Percentiles rank a stretch among this genome's conserved stretches.
These are phyloP conservation scores for Spergularia azorica DNA, from an alignment of 179 eudicot genomes.

Conservation along the genomic window DNA sequence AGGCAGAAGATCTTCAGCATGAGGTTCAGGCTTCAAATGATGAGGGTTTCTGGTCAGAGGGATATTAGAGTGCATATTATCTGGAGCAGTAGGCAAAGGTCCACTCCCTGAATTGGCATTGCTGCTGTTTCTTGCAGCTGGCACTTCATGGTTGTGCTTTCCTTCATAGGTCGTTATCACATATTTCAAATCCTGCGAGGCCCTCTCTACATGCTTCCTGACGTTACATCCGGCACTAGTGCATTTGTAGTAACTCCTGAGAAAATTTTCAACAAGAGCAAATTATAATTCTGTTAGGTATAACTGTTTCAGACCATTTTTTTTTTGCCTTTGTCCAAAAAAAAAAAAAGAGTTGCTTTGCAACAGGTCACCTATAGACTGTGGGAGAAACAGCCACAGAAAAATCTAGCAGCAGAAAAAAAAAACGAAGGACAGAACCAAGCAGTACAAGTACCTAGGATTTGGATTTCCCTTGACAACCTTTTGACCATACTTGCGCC, in stretches of 20 bases:
- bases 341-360: too few species aligned
- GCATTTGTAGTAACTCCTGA: conserved; percentile 82
- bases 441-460: conserved; percentile 38
- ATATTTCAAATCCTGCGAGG: conserved; percentile 51
- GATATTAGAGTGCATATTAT: conserved; percentile 28
- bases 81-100: conserved; percentile 28
- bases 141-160: conserved; percentile 77
- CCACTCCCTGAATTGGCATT: conserved; percentile 35
- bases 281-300: background rate
- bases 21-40: conserved; percentile 42
- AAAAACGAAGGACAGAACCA: background rate
- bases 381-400: background rate
- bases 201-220: conserved; percentile 76
- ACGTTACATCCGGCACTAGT: conserved; percentile 67
- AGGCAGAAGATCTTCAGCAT: conserved; percentile 41
- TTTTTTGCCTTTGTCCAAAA: background rate
- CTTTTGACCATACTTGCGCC: conserved; percentile 61
- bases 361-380: too few species aligned
- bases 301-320: too few species aligned
- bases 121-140: conserved; percentile 50
- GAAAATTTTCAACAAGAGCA: background rate
- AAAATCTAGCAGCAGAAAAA: background rate
- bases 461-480: conserved; percentile 58
- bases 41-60: conserved; percentile 38
- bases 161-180: conserved; percentile 71